Percentiles rank a stretch among this genome's conserved stretches.
phyloP scores from a whole-genome alignment of 2,329 filamentous ascomycete genomes.

The Zymoseptoria tritici region DNA sequence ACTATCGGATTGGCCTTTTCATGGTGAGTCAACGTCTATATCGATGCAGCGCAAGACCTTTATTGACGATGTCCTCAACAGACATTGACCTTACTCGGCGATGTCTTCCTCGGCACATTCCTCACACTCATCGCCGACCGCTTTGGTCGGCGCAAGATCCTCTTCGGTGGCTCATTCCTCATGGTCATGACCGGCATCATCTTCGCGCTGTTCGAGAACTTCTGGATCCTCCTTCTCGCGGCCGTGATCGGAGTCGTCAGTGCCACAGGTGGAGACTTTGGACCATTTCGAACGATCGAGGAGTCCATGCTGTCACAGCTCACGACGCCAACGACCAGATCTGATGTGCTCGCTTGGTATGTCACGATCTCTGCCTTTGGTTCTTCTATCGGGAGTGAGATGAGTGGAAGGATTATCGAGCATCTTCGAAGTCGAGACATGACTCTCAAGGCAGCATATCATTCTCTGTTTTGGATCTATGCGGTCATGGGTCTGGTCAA shows the following conservation, averaged over 20 bases:
- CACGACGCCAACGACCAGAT: constrained; percentile 46
- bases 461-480: constrained; percentile 53
- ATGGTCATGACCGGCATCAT: constrained; percentile 27
- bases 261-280: constrained; percentile 53
- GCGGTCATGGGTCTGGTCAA: constrained; percentile 49
- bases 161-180: constrained; percentile 25
- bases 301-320: constrained; percentile 56
- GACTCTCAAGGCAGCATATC: constrained; percentile 45
- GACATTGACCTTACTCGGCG: constrained; percentile 19
- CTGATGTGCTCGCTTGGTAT: constrained; percentile 63
- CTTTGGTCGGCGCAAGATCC: constrained; percentile 26
- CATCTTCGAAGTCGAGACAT: constrained; percentile 38
- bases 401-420: constrained; percentile 47
- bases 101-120: constrained; percentile 28
- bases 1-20: constrained; percentile 28
- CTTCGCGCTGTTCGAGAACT: constrained; percentile 28
- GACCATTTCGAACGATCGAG: constrained; percentile 60
- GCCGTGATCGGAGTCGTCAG: constrained; percentile 29
- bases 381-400: constrained; percentile 47
- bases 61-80: not conserved
- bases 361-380: constrained; percentile 51
- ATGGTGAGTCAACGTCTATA: constrained; percentile 12
- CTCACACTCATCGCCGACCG: constrained; percentile 29
- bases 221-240: constrained; percentile 28
- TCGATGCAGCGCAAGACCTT: no score